Evolutionary conservation across 177 flowering plant species (phyloP).

Genomic region (Vitis hybrid): DNA sequence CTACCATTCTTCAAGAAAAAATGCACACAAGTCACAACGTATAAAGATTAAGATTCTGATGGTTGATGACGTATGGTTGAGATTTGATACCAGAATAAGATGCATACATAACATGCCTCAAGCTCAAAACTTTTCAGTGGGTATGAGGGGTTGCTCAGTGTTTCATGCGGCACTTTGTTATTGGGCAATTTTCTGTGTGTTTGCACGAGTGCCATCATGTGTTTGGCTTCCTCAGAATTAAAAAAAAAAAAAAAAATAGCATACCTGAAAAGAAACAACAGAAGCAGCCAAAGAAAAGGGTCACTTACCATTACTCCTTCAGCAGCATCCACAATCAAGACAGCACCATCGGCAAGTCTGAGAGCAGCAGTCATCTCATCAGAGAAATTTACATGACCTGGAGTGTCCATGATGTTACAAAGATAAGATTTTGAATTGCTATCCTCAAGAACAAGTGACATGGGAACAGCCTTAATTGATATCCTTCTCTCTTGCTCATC

Average conservation of each 20-base stretch:
- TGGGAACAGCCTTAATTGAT: slow-evolving; percentile 91
- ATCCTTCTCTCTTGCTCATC: slow-evolving; percentile 99
- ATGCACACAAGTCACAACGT: no score
- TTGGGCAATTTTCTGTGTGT: no score
- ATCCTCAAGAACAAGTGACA: slow-evolving; percentile 97
- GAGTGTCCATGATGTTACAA: slow-evolving; percentile 93
- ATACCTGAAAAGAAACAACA: neutral
- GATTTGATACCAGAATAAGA: no score
- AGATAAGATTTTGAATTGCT: slow-evolving; percentile 88
- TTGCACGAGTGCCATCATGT: neutral
- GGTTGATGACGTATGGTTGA: no score
- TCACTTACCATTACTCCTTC: slow-evolving; percentile 95
- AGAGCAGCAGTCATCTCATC: slow-evolving; percentile 99
- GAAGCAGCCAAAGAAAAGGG: slow-evolving; percentile 1
- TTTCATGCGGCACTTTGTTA: no score
- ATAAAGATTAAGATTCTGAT: no score
- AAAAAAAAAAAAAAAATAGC: neutral
- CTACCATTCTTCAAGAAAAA: no score
- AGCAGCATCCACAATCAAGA: slow-evolving; percentile 94
- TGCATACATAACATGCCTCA: no score
- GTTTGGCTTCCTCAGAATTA: neutral
- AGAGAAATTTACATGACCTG: slow-evolving; percentile 97
- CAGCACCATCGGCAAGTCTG: slow-evolving; percentile 97
- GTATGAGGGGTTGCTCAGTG: no score
- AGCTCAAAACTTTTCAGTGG: no score